These are phyloP conservation scores for Hypoxylon sp. DNA, from an alignment of 2,329 filamentous ascomycete species.

Conservation along the genomic window DNA sequence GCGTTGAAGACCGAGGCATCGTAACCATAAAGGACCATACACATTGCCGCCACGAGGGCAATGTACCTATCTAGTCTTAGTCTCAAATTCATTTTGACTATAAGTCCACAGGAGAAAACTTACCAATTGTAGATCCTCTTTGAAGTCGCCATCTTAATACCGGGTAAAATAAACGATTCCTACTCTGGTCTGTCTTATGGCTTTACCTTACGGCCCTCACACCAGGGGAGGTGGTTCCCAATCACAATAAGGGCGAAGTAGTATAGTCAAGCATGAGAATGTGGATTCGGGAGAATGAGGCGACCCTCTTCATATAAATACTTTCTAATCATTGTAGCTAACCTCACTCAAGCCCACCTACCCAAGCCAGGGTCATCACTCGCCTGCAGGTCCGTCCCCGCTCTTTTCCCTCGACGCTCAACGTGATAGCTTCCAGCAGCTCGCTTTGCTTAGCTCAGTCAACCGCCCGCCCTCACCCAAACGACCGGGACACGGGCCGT, in stretches of 20 bases:
- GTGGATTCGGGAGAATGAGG: not conserved
- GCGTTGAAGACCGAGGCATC: constrained; percentile 83
- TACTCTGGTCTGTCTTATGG: not conserved
- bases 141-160: constrained; percentile 54
- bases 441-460: constrained; percentile 27
- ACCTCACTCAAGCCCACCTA: constrained; percentile 2
- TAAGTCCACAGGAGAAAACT: constrained; percentile 15
- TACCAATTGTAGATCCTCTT: constrained; percentile 65
- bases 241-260: not conserved
- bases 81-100: constrained; percentile 19
- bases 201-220: not conserved
- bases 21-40: constrained; percentile 83
- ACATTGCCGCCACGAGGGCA: constrained; percentile 78
- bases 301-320: constrained; percentile 18
- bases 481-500: constrained; percentile 12
- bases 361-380: constrained; percentile 10
- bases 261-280: not conserved
- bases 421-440: constrained; percentile 17
- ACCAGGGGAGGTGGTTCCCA: not conserved
- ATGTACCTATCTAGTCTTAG: constrained; percentile 68
- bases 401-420: constrained; percentile 1
- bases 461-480: constrained; percentile 8
- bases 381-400: not conserved
- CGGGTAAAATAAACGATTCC: not conserved
- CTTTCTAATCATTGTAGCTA: constrained; percentile 7